Evolutionary conservation across 768 basidiomycete species (phyloP).

Genomic region (Dendrothele bispora): DNA sequence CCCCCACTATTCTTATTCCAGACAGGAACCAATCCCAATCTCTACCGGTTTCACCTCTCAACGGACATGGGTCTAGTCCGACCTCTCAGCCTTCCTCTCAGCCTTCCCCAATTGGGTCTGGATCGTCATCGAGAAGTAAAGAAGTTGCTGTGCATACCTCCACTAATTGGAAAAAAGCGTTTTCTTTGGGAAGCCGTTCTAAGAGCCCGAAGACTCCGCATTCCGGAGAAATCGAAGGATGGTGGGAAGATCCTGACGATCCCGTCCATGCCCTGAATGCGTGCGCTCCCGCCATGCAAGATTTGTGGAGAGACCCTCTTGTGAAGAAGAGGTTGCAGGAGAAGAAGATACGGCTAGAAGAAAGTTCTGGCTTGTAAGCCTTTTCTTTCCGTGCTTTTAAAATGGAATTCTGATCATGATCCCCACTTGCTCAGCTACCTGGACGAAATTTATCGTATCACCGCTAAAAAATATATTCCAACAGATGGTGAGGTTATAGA

Average conservation of each 20-base stretch:
- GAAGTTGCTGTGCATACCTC: conserved; percentile 65
- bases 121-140: conserved; percentile 35
- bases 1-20: conserved; percentile 50
- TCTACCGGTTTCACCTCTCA: conserved; percentile 27
- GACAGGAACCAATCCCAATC: conserved; percentile 29
- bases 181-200: conserved; percentile 56
- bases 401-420: conserved; percentile 12
- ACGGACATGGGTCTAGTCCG: conserved; percentile 17
- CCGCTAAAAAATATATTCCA: conserved; percentile 79
- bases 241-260: conserved; percentile 86
- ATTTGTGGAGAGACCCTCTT: conserved; percentile 74
- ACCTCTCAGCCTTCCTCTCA: conserved; percentile 3
- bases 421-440: conserved; percentile 56
- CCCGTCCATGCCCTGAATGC: conserved; percentile 72
- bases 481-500: conserved; percentile 57
- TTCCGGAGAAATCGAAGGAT: conserved; percentile 71
- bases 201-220: conserved; percentile 71
- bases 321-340: conserved; percentile 66
- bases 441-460: conserved; percentile 78
- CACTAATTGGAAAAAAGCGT: conserved; percentile 69
- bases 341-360: conserved; percentile 69
- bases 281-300: conserved; percentile 63
- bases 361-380: conserved; percentile 83
- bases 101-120: conserved; percentile 23
- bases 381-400: conserved; percentile 7